Base-by-base conservation (phyloP, 768 basidiomycete genomes). In the Rhodotorula babjevae region DNA sequence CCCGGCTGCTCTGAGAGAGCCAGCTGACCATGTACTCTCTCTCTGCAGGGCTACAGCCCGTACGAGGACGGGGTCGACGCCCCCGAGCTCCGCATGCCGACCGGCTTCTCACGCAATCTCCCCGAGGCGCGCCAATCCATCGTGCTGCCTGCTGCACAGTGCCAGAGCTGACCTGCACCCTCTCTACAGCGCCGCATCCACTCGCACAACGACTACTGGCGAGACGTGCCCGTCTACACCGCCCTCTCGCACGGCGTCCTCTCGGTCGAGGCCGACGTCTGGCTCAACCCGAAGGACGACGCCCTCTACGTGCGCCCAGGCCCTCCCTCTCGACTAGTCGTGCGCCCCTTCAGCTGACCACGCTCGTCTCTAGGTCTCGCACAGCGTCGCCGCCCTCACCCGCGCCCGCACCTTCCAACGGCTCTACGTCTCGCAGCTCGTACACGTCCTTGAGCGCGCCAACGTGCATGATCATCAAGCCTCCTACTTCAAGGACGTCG, bases 151-250 rank as follows among this genome's bases (percentile, higher is more conserved):
- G 4, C 29, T 33, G 55, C 7, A 2, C 6, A 56, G 31, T 50
- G 7, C 10, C 52, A 23, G 6, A 27, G 50, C 57, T 69, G 33
- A 64, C 47, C 12, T 4, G 7, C 6, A 0, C 1, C 16, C 15
- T 0, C 15, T 14, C 47, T 36, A 27, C 57, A 70, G 69, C 69
- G 69, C 18, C 16, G 62, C 1, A 60, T 75, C 3, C 74, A 75
- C 50, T 75, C 74, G n/a, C 74, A 75, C 65, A 75, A 75, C 50
- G 74, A 75, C 56, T 75, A 75, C 64, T 75, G 74, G 74, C 58
- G 74, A 1, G 74, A 75, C 56, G 64, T 65, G 6, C 74, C 74
- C 2, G 63, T 75, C 3, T 72, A 68, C 53, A 68, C 74, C 7
- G 74, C 74, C 0, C 67, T 75, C 14, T 62, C 66, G 27, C 68